A percentile compares a stretch with the other conserved stretches of the same genome.
These are phyloP conservation scores for Lophium mytilinum DNA, from an alignment of 495 filamentous ascomycete species.

Conservation along the genomic window DNA sequence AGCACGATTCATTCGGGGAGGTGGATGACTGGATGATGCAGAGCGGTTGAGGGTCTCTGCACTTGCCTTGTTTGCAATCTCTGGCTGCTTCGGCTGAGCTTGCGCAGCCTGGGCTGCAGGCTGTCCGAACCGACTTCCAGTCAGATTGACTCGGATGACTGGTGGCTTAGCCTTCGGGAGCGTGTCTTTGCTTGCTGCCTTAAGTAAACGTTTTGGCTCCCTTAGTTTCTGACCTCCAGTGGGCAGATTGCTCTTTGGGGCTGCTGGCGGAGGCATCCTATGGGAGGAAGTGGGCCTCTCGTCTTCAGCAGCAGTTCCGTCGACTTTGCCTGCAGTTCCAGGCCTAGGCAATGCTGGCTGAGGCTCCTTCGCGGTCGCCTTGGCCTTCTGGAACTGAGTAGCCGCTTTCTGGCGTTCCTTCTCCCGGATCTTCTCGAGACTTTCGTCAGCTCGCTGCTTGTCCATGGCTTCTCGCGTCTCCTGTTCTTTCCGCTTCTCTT, in stretches of 20 bases:
- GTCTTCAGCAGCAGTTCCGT: slow-evolving; percentile 20
- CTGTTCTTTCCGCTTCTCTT: slow-evolving; percentile 56
- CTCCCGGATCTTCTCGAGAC: slow-evolving; percentile 55
- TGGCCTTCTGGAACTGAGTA: slow-evolving; percentile 25
- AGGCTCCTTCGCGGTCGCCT: slow-evolving; percentile 16
- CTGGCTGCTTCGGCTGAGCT: slow-evolving; percentile 39
- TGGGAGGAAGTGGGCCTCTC: slow-evolving; percentile 39
- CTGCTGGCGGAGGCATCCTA: slow-evolving; percentile 49
- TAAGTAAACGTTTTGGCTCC: slow-evolving; percentile 54
- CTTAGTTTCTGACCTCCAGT: slow-evolving; percentile 44
- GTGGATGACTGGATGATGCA: slow-evolving; percentile 53
- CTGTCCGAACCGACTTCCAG: slow-evolving; percentile 14
- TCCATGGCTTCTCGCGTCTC: slow-evolving; percentile 51
- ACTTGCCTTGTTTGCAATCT: slow-evolving; percentile 55
- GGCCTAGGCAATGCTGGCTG: slow-evolving; percentile 7
- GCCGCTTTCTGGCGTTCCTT: slow-evolving; percentile 45
- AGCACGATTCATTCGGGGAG: slow-evolving; percentile 50
- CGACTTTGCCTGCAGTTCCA: slow-evolving; percentile 6
- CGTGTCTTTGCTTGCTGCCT: slow-evolving; percentile 57
- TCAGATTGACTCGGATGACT: slow-evolving; percentile 69
- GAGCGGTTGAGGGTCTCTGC: slow-evolving; percentile 59
- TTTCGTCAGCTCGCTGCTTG: slow-evolving; percentile 45
- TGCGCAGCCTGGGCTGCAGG: slow-evolving; percentile 27
- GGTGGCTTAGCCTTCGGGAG: slow-evolving; percentile 60
- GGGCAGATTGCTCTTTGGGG: slow-evolving; percentile 46